Base-by-base conservation (phyloP, 257 asterid genomes). In the Capsicum baccatum region DNA sequence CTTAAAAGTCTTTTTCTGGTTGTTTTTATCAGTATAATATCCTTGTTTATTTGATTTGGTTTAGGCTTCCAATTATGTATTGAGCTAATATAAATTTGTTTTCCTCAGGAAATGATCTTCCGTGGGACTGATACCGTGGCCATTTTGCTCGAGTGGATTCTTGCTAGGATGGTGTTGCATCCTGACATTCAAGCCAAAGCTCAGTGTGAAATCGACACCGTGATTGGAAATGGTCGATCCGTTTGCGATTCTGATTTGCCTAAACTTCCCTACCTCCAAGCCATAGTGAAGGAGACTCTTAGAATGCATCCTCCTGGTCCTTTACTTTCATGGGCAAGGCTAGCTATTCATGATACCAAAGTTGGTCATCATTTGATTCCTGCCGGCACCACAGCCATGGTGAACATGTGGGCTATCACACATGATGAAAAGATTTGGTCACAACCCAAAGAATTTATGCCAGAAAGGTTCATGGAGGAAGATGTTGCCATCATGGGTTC, bases 291-390 rank as follows among this genome's bases (percentile, higher is more conserved):
- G 88, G 98, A 94, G 88, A 93, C 96, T 1, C 91, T 94, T 0
- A 81, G 98, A 86, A 3, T 94, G 81, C 98, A 94, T 63, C 97
- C 98, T 0, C 98, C 98, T 0, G 98, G 98, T 16, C 98, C 98
- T 0, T 91, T 94, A 8, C 98, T 94, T 6, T 94, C 98, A 1
- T 94, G 98, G 98, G 97, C 98, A 73, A 89, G 98, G 9, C 89
- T 92, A 2, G 91, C 98, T 0, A 84, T 91, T 88, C 95, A 92
- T 85, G 97, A 94, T 83, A 88, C 91, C 0, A 78, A 73, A 0
- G 93, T 92, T 3, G 97, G 97, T 62, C 90, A 82, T 0, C 92
- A 92, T 67, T 87, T 88, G 16, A 60, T 94, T 69, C 96, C 98
- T 0, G 94, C 95, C 0, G 97, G 97, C 33, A 93, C 98, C 0